Evolutionary conservation across 495 filamentous ascomycete species (phyloP), one percentile per base, ranked within the genome.

Genomic region (Chaetomium cochliodes): DNA sequence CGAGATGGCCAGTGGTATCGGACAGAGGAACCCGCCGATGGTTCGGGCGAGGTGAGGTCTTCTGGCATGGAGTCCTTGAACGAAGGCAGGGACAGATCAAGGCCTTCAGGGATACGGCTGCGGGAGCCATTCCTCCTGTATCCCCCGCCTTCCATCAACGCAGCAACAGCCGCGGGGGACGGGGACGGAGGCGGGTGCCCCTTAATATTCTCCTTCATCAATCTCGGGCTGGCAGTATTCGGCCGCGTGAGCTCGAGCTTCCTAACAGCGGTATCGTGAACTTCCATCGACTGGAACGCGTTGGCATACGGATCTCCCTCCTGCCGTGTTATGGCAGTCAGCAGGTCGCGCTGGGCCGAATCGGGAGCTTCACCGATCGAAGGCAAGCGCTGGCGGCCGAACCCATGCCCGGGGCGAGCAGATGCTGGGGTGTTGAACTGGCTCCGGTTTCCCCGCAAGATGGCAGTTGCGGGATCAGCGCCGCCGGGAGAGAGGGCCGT

Each of bases 401-500:
- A 93, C 12, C 82, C 86, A 0, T 89, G 92, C 2, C 80, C 84
- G 3, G 91, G 89, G 39, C 90, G 83, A 5, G 90, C 90, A 37
- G 88, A 89, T 61, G 87, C 85, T 0, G 90, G 89, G 15, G 90
- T 88, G 65, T 84, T 85, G 52, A 85, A 78, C 23, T 74, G 73
- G 67, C 81, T 86, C 26, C 79, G 78, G 65, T 80, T 78, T 51
- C 87, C 85, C 65, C 88, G 83, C 46, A 88, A 78, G 66, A 90
- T 88, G 3, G 88, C 88, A 7, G 83, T 85, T 11, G 83, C 82
- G n/a, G 88, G 81, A 50, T 86, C 83, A 46, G 67, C 71, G n/a
- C 86, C 88, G 42, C 84, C 80, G 2, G 91, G 90, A 28, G 91
- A 92, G 37, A 94, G 79, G 13, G 93, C 94, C 44, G 93, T 96